Evolutionary conservation across 495 filamentous ascomycete species (phyloP), one percentile per base, ranked within the genome.

Genomic region (Aspergillus taichungensis): DNA sequence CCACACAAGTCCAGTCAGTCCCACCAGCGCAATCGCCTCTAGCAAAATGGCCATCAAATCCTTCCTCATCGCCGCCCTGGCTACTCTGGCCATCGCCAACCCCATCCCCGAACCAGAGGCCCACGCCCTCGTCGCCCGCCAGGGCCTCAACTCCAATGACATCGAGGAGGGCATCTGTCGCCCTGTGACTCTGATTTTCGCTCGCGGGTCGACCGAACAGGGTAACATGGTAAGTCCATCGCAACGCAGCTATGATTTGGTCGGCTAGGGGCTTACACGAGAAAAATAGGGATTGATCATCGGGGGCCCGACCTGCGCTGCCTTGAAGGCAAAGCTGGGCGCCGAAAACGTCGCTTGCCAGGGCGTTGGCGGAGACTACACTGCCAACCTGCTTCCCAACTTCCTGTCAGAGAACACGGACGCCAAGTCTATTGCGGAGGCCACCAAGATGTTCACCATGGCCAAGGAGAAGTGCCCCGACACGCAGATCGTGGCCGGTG

Each of bases 401-500:
- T 35, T 42, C 8, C 55, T 64, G 11, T 46, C 56, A 11, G 35
- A 55, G 27, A 62, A 64, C 42, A 56, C 59, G 11, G 48, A 56
- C 44, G 54, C 49, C n/a, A 53, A 36, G 6, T 63, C 68, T 32
- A 70, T 74, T 11, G 57, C 66, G 34, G 66, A 62, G 27, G 61
- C 59, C 18, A 63, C 57, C 18, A 46, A 50, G 30, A 54, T 66
- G 33, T 62, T 62, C 29, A 49, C 63, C 11, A 55, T 64, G 14
- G 67, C 69, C 0, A 54, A 62, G 8, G 50, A 46, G 13, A 52
- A 63, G 30, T 82, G 77, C 48, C 77, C 78, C 0, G 66, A 67
- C 33, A 75, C 75, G 9, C 68, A 76, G 47, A 69, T 82, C 45
- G 69, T 79, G 13, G 59, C 72, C n/a, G 63, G 68, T 27, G 78